Base-by-base conservation (phyloP, 2,329 filamentous ascomycete species). In the Beauveria pseudobassiana region DNA sequence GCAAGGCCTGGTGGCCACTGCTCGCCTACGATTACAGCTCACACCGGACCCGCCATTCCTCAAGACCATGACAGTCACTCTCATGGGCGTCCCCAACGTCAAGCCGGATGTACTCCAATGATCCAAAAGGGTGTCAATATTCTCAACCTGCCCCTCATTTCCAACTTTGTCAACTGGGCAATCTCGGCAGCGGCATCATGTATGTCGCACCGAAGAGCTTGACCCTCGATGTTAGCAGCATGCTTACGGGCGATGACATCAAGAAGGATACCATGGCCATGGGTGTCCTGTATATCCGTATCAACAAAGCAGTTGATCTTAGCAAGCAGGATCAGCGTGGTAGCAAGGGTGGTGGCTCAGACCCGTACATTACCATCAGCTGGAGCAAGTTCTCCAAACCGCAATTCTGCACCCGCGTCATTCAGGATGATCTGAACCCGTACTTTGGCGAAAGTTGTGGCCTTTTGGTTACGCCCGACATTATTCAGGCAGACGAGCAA, bases 321-420 rank as follows among this genome's bases (percentile, higher is more conserved):
- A 96, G 91, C 78, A 97, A 96, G 75, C 93, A 97, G 71, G 95
- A 99, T 71, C 76, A 78, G 53, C 87, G 90, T 63, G 93, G 92
- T 46, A 93, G 87, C 69, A 83, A 88, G 58, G 89, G 91, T 20
- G 93, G 95, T 40, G 93, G 93, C 50, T 96, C 90, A 56, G 95
- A 99, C 68, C 92, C 93, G 0, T 98, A 98, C 73, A 96, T 98
- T 71, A 97, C 93, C 38, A 82, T 98, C 42, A 88, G 90, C 46
- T 98, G 96, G 79, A 96, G 91, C 69, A 97, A 98, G 74, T 98
- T 97, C 68, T 90, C 90, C 62, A 99, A 99, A 76, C 93, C 93
- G 1, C 96, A 96, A 84, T 98, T 96, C 75, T 97, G 93, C 74
- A 98, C 95, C 1, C 87, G 95, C 53, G 93, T 98, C 57, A 97